Evolutionary conservation across 192 early-diverging fungal species (phyloP).

Genomic region (Entomortierella parvispora): DNA sequence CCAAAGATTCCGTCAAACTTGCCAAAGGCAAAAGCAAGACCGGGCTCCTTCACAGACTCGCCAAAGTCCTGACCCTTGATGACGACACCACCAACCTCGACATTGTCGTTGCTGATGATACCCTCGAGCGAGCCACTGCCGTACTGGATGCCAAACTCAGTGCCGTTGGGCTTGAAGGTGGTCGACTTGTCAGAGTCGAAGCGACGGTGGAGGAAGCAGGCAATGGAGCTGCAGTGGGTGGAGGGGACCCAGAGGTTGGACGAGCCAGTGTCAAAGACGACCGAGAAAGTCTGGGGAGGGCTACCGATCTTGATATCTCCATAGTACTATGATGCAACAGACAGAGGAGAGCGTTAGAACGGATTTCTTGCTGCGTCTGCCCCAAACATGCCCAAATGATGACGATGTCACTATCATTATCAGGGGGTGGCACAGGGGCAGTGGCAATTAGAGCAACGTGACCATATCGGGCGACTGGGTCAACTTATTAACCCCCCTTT

Average conservation of each 20-base stretch:
- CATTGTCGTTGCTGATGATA: conserved; percentile 79
- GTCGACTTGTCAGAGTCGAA: conserved; percentile 86
- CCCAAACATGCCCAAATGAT: background rate
- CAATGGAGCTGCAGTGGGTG: conserved; percentile 93
- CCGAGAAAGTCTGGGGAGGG: conserved; percentile 92
- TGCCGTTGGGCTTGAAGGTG: conserved; percentile 89
- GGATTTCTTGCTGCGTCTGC: background rate
- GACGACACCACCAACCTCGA: conserved; percentile 73
- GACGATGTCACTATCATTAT: too few species aligned
- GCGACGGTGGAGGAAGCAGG: conserved; percentile 92
- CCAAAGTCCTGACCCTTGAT: conserved; percentile 87
- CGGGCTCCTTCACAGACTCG: conserved; percentile 97
- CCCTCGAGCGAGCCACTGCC: conserved; percentile 96
- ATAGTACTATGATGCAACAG: conserved; percentile 76
- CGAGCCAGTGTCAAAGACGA: conserved; percentile 96
- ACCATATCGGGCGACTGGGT: background rate
- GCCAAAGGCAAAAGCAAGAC: conserved; percentile 93
- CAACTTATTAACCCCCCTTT: too few species aligned
- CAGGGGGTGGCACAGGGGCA: too few species aligned
- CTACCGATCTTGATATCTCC: conserved; percentile 90
- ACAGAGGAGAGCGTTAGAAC: background rate
- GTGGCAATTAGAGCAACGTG: background rate
- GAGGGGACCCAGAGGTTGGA: conserved; percentile 97
- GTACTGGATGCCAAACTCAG: conserved; percentile 94
- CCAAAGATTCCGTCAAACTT: conserved; percentile 98